These are phyloP conservation scores for Gardenia jasminoides DNA, from an alignment of 257 asterid genomes.

Conservation along the genomic window DNA sequence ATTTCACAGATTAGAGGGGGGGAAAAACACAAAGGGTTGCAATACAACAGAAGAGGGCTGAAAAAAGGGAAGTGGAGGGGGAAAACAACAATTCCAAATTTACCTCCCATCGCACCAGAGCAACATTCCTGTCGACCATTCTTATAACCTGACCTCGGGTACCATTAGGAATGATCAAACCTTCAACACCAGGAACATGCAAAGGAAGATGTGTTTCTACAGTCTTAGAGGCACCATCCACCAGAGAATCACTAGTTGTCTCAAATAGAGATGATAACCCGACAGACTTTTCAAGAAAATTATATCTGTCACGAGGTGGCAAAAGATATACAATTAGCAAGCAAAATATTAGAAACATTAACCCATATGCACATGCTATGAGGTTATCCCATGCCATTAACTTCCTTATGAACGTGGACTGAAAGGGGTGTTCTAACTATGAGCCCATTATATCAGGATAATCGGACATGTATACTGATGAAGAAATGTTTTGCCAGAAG, in stretches of 20 bases:
- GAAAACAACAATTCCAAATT: not conserved
- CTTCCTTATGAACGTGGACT: not conserved
- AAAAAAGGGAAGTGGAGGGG: constrained; percentile 10
- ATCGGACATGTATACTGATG: not conserved
- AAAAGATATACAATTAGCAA: constrained; percentile 11
- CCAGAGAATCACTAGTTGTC: constrained; percentile 44
- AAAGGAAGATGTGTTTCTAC: constrained; percentile 53
- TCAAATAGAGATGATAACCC: constrained; percentile 78
- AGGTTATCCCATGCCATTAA: not conserved
- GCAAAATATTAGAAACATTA: constrained; percentile 1
- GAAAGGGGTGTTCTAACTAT: too few relatives aligned
- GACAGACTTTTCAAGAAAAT: constrained; percentile 79
- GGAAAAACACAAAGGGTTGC: not conserved
- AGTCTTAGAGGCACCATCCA: constrained; percentile 53
- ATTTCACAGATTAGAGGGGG: not conserved
- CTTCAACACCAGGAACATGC: constrained; percentile 69
- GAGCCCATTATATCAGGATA: not conserved
- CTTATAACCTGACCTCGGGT: constrained; percentile 80
- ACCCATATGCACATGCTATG: not conserved
- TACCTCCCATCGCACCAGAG: constrained; percentile 98
- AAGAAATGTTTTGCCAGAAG: not conserved
- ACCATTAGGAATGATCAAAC: constrained; percentile 71
- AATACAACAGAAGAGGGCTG: not conserved
- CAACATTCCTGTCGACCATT: constrained; percentile 58
- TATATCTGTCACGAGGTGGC: constrained; percentile 55